Evolutionary conservation across 2,329 filamentous ascomycete genomes (phyloP).

Genomic region (Claviceps sp.): DNA sequence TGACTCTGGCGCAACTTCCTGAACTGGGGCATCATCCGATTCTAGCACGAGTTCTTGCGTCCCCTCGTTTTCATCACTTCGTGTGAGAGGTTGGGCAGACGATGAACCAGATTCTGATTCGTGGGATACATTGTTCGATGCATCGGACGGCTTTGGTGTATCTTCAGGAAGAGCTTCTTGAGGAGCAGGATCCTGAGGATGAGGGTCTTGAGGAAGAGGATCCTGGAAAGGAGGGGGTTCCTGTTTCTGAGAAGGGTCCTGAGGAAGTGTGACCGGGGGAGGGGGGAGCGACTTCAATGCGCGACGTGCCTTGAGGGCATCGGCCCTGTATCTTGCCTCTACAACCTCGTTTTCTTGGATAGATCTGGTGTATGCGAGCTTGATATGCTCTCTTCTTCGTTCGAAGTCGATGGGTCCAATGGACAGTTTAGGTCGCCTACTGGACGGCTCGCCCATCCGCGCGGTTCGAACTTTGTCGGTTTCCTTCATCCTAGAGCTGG

Average conservation of each 20-base stretch:
- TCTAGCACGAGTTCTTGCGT: background rate
- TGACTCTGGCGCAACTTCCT: background rate
- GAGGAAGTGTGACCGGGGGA: background rate
- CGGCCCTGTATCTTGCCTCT: slow-evolving; percentile 39
- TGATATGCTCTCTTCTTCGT: slow-evolving; percentile 67
- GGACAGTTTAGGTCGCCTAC: slow-evolving; percentile 39
- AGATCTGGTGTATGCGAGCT: slow-evolving; percentile 75
- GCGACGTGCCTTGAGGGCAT: slow-evolving; percentile 33
- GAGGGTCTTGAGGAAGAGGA: too few relatives aligned
- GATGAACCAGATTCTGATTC: background rate
- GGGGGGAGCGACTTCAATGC: slow-evolving; percentile 30
- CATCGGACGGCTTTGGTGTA: background rate
- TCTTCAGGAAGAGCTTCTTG: background rate
- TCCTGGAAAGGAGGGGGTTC: too few relatives aligned
- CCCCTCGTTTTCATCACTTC: background rate
- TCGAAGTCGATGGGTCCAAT: slow-evolving; percentile 75
- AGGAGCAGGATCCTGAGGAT: too few relatives aligned
- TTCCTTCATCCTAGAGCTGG: slow-evolving; percentile 53
- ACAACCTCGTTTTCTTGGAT: slow-evolving; percentile 57
- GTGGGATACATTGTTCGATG: background rate
- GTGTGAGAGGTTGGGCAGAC: background rate
- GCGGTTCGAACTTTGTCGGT: slow-evolving; percentile 32
- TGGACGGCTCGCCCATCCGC: slow-evolving; percentile 24
- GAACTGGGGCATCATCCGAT: background rate
- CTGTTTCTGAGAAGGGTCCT: background rate